Evolutionary conservation across 495 filamentous ascomycete species (phyloP).

Genomic region (Xanthoparmelia taractica): DNA sequence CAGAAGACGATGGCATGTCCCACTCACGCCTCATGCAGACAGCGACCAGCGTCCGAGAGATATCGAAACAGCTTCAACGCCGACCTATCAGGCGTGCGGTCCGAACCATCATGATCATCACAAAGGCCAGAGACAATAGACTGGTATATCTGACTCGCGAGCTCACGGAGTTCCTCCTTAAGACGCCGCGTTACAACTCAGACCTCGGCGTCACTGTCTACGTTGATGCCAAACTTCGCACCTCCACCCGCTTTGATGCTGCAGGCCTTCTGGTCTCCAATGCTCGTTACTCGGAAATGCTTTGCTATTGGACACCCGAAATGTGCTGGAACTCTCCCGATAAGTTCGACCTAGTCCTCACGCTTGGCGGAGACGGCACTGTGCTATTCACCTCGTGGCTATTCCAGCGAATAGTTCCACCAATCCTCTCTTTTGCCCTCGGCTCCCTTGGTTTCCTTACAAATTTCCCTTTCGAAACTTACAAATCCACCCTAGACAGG

Average conservation of each 20-base stretch:
- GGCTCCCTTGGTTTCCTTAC: slow-evolving; percentile 89
- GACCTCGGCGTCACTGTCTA: slow-evolving; percentile 83
- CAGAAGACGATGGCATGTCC: slow-evolving; percentile 79
- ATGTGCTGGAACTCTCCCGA: slow-evolving; percentile 85
- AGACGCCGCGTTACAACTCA: slow-evolving; percentile 72
- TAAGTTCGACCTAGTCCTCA: slow-evolving; percentile 86
- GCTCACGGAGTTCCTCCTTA: slow-evolving; percentile 76
- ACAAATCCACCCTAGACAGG: slow-evolving; percentile 69
- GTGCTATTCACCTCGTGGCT: slow-evolving; percentile 90
- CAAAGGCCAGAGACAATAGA: slow-evolving; percentile 87
- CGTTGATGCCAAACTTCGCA: slow-evolving; percentile 82
- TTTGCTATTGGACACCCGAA: slow-evolving; percentile 90
- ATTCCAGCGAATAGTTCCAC: slow-evolving; percentile 87
- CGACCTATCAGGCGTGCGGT: slow-evolving; percentile 82
- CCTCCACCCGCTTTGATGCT: slow-evolving; percentile 80
- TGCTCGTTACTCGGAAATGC: slow-evolving; percentile 64
- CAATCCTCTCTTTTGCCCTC: slow-evolving; percentile 79
- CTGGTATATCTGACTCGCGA: slow-evolving; percentile 80
- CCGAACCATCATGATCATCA: slow-evolving; percentile 89
- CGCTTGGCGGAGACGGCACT: slow-evolving; percentile 86
- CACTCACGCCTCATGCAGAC: slow-evolving; percentile 92
- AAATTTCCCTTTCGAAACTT: slow-evolving; percentile 79
- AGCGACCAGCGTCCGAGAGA: slow-evolving; percentile 86
- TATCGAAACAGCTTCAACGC: slow-evolving; percentile 86
- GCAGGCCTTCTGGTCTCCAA: slow-evolving; percentile 62